Base-by-base conservation (phyloP, 371 early-diverging fungal species). In the Lichtheimia ornata region DNA sequence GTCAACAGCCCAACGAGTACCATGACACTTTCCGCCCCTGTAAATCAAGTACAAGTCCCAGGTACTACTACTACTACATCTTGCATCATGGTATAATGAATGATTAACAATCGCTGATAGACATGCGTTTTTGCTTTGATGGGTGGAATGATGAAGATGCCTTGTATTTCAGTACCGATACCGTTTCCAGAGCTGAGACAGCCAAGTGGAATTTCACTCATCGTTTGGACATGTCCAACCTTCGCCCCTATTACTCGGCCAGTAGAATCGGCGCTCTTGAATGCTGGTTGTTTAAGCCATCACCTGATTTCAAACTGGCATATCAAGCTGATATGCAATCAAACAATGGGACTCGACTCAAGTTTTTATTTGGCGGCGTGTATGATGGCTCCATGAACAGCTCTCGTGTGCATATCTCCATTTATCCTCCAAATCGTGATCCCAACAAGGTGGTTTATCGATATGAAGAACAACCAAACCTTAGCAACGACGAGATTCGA, bases 121-220 rank as follows among this genome's bases (percentile, higher is more conserved):
- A 67, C 50, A 50, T 70, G 11, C 63, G 71, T 11, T 67, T 66
- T 43, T 70, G 71, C 49, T 67, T 70, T 53, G 64, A 66, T 30
- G 67, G 65, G 14, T 62, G 53, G 28, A 50, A 40, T 3, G 50
- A 50, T 14, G 20, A 54, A 4, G 28, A 65, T 20, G 11, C 12
- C 17, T 50, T 28, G 22, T 62, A 52, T 6, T 15, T 14, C 22
- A 22, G 40, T 40, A 30, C 42, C 11, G 56, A 30, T n/a, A 11
- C n/a, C 11, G 35, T 55, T 12, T 15, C 17, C 4, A 22, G 40
- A 1, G 30, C 15, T 24, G 42, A 55, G 3, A 20, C 35, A 4
- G 2, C 4, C 7, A 35, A 43, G 5, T 35, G 35, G 35, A 22
- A 22, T 18, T 40, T 55, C 14, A 30, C 40, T 4, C 18, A 40